Conservation (phyloP, 2,329 filamentous ascomycete genomes). For the Apiospora aurea region DNA sequence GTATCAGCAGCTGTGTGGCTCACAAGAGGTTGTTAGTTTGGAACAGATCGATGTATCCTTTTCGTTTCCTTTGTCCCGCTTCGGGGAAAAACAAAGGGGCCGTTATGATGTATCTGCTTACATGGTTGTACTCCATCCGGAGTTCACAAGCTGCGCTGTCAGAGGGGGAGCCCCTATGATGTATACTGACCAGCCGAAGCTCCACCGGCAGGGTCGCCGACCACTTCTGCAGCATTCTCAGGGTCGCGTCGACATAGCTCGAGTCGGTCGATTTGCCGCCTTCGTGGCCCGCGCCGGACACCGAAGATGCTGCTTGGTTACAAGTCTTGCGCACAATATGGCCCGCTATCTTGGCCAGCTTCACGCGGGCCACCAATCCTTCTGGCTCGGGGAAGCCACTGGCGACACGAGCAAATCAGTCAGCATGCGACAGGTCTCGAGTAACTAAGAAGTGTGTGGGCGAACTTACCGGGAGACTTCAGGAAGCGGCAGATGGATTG, state of each 20-base stretch:
- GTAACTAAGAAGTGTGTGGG: no score
- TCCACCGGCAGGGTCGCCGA: conserved; percentile 44
- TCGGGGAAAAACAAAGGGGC: background rate
- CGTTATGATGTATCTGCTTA: conserved; percentile 24
- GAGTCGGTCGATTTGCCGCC: conserved; percentile 35
- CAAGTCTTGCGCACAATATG: conserved; percentile 57
- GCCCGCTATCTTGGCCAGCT: conserved; percentile 55
- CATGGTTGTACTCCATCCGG: conserved; percentile 58
- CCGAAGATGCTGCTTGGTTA: conserved; percentile 41
- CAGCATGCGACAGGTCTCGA: background rate
- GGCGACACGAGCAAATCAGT: conserved; percentile 19
- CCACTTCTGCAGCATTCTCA: conserved; percentile 53
- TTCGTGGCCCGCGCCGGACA: conserved; percentile 31
- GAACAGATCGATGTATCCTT: background rate
- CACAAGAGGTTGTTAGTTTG: background rate
- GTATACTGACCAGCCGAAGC: conserved; percentile 45
- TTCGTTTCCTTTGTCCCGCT: background rate
- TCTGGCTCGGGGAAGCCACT: conserved; percentile 52
- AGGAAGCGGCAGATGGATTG: conserved; percentile 52
- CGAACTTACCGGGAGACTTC: conserved; percentile 48
- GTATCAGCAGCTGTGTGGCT: conserved; percentile 50
- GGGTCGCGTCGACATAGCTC: conserved; percentile 47
- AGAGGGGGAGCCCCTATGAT: conserved; percentile 39
- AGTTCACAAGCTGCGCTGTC: conserved; percentile 53
- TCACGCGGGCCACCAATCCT: conserved; percentile 54